These are phyloP conservation scores for Tricholoma flavovirens DNA, from an alignment of 768 basidiomycete species.

Conservation along the genomic window DNA sequence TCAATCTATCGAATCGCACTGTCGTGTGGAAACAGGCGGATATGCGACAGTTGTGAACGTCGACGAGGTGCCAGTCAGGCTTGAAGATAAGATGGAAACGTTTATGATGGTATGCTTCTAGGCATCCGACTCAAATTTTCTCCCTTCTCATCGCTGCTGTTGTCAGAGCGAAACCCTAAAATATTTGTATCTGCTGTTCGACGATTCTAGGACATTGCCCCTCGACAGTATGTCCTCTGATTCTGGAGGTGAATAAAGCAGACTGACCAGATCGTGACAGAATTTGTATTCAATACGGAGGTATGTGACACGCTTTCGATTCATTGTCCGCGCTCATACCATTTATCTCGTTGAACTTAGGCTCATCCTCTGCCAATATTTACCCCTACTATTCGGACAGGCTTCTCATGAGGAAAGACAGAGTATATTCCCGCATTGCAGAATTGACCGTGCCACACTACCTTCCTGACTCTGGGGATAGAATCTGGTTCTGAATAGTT, in stretches of 20 bases:
- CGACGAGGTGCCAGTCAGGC: conserved; percentile 58
- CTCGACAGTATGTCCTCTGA: conserved; percentile 55
- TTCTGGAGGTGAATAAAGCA: neutral
- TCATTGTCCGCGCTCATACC: neutral
- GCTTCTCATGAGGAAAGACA: conserved; percentile 18
- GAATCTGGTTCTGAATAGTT: too few species aligned
- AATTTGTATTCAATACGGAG: conserved; percentile 92
- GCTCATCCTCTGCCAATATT: conserved; percentile 34
- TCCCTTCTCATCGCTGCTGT: neutral
- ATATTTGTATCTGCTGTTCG: conserved; percentile 86
- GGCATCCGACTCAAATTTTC: neutral
- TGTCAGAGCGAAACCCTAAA: conserved; percentile 82
- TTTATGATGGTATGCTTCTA: conserved; percentile 71
- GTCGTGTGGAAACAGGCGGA: conserved; percentile 71
- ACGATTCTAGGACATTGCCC: conserved; percentile 65
- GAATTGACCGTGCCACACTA: too few species aligned
- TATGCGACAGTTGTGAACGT: conserved; percentile 86
- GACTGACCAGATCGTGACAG: conserved; percentile 28
- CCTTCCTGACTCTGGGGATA: too few species aligned
- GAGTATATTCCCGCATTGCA: too few species aligned
- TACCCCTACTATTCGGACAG: conserved; percentile 23
- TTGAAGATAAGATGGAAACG: conserved; percentile 93
- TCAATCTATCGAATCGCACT: conserved; percentile 82
- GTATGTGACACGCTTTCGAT: conserved; percentile 26
- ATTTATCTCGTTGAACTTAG: conserved; percentile 7